Evolutionary conservation across 768 basidiomycete genomes (phyloP).

Genomic region (Chlorophyllum brunneum): DNA sequence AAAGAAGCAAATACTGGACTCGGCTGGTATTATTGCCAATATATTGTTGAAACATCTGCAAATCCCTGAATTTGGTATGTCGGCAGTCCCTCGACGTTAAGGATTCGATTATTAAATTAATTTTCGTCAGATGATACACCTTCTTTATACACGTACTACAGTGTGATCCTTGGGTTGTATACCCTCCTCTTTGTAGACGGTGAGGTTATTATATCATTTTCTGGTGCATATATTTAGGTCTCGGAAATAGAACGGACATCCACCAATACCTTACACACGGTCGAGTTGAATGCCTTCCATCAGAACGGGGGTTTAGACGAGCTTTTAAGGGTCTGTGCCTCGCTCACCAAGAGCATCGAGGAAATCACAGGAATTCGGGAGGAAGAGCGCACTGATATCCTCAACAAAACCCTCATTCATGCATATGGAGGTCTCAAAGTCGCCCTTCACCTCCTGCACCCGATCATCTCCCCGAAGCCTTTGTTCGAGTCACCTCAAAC

Average conservation of each 20-base stretch:
- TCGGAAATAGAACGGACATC: slow-evolving; percentile 62
- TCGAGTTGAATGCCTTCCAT: slow-evolving; percentile 74
- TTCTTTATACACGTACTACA: slow-evolving; percentile 42
- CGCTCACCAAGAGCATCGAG: slow-evolving; percentile 56
- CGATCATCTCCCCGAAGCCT: slow-evolving; percentile 74
- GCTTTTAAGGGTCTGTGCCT: slow-evolving; percentile 53
- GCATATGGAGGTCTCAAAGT: slow-evolving; percentile 82
- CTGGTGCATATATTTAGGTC: slow-evolving; percentile 9
- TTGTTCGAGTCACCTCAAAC: slow-evolving; percentile 88
- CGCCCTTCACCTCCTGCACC: slow-evolving; percentile 69
- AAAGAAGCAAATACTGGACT: slow-evolving; percentile 70
- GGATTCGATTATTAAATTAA: background rate
- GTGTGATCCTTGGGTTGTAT: slow-evolving; percentile 42
- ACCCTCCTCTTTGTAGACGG: slow-evolving; percentile 47
- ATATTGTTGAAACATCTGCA: slow-evolving; percentile 72
- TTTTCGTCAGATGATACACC: slow-evolving; percentile 23
- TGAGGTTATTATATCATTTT: slow-evolving; percentile 19
- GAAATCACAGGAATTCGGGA: slow-evolving; percentile 42
- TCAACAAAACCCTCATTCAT: slow-evolving; percentile 65
- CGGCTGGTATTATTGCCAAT: slow-evolving; percentile 65
- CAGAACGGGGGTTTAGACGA: slow-evolving; percentile 67
- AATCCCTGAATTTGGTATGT: slow-evolving; percentile 49
- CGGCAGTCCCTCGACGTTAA: too few species aligned
- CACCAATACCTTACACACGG: slow-evolving; percentile 74
- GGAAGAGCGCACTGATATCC: slow-evolving; percentile 53